A percentile compares a stretch with the other conserved stretches of the same genome.
These are phyloP conservation scores for Arthrobotrys iridis DNA, from an alignment of 2,329 filamentous ascomycete species.

Conservation along the genomic window DNA sequence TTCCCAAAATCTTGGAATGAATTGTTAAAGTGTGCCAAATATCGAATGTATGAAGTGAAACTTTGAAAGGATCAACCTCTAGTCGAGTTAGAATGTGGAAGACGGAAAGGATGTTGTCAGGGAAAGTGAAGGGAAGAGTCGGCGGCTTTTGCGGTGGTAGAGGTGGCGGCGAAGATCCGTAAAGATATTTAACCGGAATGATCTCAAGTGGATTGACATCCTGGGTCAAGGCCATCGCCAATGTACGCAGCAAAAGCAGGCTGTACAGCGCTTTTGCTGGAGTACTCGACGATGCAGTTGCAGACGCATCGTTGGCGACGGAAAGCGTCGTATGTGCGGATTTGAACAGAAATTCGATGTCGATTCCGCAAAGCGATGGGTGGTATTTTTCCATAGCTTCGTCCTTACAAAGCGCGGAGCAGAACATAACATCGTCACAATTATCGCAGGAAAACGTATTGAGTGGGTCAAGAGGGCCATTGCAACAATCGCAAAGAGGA, in stretches of 20 bases:
- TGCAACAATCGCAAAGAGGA: slow-evolving; percentile 88
- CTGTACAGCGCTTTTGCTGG: slow-evolving; percentile 67
- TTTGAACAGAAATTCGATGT: slow-evolving; percentile 73
- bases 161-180: slow-evolving; percentile 69
- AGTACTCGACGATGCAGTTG: slow-evolving; percentile 32
- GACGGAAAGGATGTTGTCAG: slow-evolving; percentile 77
- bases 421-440: slow-evolving; percentile 75
- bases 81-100: slow-evolving; percentile 84
- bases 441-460: slow-evolving; percentile 67
- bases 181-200: slow-evolving; percentile 73
- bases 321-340: slow-evolving; percentile 67
- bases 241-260: slow-evolving; percentile 70
- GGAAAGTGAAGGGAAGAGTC: slow-evolving; percentile 80
- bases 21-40: slow-evolving; percentile 90
- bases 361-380: slow-evolving; percentile 73
- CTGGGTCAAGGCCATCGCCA: slow-evolving; percentile 73
- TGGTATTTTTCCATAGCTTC: slow-evolving; percentile 71
- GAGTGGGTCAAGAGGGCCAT: slow-evolving; percentile 69
- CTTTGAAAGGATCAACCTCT: slow-evolving; percentile 78
- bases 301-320: slow-evolving; percentile 41
- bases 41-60: slow-evolving; percentile 69
- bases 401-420: slow-evolving; percentile 69
- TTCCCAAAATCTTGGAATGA: slow-evolving; percentile 91
- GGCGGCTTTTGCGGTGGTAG: slow-evolving; percentile 68
- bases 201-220: slow-evolving; percentile 72